These are phyloP conservation scores for Phenoliferia sp. DNA, from an alignment of 1,284 basidiomycete genomes.

Conservation along the genomic window DNA sequence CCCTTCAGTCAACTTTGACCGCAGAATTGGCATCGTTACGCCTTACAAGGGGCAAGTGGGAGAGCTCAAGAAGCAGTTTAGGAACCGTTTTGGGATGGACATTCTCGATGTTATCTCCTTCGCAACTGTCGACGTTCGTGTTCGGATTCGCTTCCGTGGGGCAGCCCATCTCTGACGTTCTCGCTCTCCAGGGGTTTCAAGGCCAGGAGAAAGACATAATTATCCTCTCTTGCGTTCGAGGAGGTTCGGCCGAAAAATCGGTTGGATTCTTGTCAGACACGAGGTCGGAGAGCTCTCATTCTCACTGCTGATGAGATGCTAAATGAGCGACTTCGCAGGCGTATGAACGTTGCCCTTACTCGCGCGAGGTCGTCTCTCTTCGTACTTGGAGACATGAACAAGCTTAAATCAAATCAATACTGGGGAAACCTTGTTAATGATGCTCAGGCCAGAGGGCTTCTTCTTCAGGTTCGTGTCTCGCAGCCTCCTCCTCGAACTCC, in stretches of 20 bases:
- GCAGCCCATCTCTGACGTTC: neutral
- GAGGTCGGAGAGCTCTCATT: constrained; percentile 18
- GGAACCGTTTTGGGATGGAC: constrained; percentile 64
- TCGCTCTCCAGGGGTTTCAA: constrained; percentile 69
- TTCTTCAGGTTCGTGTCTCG: constrained; percentile 42
- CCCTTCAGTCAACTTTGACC: constrained; percentile 47
- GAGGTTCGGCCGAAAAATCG: constrained; percentile 54
- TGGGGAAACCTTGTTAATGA: constrained; percentile 77
- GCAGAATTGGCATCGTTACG: constrained; percentile 81
- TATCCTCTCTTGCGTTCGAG: constrained; percentile 85
- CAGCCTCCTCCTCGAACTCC: neutral
- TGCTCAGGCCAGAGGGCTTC: constrained; percentile 53
- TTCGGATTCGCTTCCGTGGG: neutral
- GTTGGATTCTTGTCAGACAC: constrained; percentile 72
- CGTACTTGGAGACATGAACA: constrained; percentile 83
- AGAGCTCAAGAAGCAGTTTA: constrained; percentile 70
- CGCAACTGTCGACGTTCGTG: constrained; percentile 69
- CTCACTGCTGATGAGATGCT: too few relatives aligned
- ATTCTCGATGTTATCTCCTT: constrained; percentile 78
- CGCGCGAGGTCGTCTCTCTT: constrained; percentile 91
- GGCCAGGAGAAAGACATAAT: constrained; percentile 97
- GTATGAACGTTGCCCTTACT: constrained; percentile 97
- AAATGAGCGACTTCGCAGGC: constrained; percentile 45
- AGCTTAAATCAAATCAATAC: constrained; percentile 71
- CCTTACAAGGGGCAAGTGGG: constrained; percentile 91